Base-by-base conservation (phyloP, 2,329 filamentous ascomycete genomes). In the Pestalotiopsis fici region DNA sequence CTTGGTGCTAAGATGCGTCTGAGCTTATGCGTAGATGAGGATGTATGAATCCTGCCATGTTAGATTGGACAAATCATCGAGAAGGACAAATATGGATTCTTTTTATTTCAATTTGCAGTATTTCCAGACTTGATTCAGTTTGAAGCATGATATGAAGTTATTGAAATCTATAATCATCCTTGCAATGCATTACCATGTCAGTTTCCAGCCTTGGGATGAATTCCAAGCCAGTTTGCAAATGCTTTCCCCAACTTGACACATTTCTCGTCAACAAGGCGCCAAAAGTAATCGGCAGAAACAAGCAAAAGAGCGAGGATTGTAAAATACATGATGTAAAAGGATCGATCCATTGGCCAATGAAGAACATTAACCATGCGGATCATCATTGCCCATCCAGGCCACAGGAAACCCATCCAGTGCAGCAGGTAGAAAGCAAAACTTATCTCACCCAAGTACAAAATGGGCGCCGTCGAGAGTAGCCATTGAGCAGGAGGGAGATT, bases 381-480 rank as follows among this genome's bases (percentile, higher is more conserved):
- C 62, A 37, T 31, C 21, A 65, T 31, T 18, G 35, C 27, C n/a
- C 23, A 27, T 3, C 62, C 50, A 11, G 35, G 28, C 43, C n/a
- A 28, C 9, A 65, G 18, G 23, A 50, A 65, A 9, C 15, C 27
- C 35, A 65, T 31, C 64, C 64, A 65, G 55, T 65, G 64, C 2
- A 65, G 54, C n/a, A 65, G 35, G 37, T 65, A 65, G 25, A 65
- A 65, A 15, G 64, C 28, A 27, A 59, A 65, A 15, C 64, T 65
- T n/a, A 65, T 57, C 28, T 65, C 64, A 27, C 55, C 64, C 13
- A 65, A 31, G 28, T 65, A 59, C 1, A 39, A 21, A 2, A 65
- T 23, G 21, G 64, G 64, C 7, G 50, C 25, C 4, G 54, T 65
- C 6, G 50, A 59, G 6, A 65, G 23, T n/a, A 59, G n/a, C 39